Conservation (phyloP, 2,329 filamentous ascomycete genomes). For the Monilinia polystroma region DNA sequence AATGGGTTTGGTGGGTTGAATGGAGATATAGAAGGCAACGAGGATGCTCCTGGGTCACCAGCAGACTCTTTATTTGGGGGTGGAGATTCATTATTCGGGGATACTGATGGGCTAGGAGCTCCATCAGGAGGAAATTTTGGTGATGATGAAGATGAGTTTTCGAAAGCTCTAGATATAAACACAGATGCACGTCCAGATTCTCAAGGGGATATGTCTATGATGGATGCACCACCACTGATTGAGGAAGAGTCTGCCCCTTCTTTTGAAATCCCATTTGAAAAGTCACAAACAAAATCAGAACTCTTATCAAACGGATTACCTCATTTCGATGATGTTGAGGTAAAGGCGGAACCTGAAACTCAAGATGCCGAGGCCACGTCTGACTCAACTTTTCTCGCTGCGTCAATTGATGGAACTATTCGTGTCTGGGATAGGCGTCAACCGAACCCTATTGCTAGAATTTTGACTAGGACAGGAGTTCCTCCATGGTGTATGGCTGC, state of each 20-base stretch:
- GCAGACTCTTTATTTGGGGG: constrained; percentile 72
- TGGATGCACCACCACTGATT: constrained; percentile 24
- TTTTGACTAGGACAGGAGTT: constrained; percentile 69
- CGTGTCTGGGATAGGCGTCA: constrained; percentile 91
- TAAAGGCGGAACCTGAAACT: constrained; percentile 41
- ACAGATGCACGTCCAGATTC: constrained; percentile 33
- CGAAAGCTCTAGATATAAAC: constrained; percentile 62
- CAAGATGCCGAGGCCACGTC: constrained; percentile 60
- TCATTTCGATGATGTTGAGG: constrained; percentile 25
- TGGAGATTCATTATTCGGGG: constrained; percentile 87
- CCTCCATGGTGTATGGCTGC: constrained; percentile 98
- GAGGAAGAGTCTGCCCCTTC: constrained; percentile 26
- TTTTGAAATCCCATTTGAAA: constrained; percentile 21
- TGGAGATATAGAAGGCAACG: constrained; percentile 46
- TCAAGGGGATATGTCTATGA: constrained; percentile 36
- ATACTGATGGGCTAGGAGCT: constrained; percentile 58
- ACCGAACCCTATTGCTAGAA: constrained; percentile 73
- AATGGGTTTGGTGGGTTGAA: constrained; percentile 43
- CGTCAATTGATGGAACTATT: constrained; percentile 81
- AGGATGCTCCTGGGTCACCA: constrained; percentile 64
- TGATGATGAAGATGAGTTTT: constrained; percentile 84
- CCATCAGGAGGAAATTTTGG: constrained; percentile 63
- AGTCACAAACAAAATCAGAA: constrained; percentile 16
- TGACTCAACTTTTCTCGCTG: constrained; percentile 81
- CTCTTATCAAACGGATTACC: constrained; percentile 27